Percentiles rank a stretch among this genome's conserved stretches.
These are phyloP conservation scores for Podaxis rugospora DNA, from an alignment of 768 basidiomycete genomes.

Conservation along the genomic window DNA sequence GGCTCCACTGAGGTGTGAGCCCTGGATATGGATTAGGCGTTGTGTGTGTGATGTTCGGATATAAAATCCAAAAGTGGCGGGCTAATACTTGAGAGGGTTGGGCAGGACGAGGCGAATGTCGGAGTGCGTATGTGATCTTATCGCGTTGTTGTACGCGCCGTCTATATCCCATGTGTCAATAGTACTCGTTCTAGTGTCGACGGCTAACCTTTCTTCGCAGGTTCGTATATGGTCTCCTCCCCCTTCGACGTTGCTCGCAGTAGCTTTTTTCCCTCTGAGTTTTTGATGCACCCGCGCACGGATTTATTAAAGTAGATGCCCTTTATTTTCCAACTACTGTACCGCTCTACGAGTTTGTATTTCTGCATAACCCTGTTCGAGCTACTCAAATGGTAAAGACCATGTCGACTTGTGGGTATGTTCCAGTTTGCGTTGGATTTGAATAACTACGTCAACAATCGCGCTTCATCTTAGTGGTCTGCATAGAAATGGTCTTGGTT, in stretches of 20 bases:
- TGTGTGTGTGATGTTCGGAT: neutral
- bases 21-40: neutral
- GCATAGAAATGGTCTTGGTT: no score
- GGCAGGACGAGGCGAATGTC: no score
- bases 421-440: no score
- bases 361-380: no score
- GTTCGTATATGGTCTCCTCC: neutral
- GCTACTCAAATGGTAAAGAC: no score
- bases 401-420: no score
- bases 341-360: no score
- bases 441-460: no score
- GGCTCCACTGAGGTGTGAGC: neutral
- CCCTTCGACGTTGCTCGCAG: constrained; percentile 5
- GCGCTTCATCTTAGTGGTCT: no score
- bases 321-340: neutral
- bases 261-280: constrained; percentile 9
- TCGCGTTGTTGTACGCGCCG: neutral
- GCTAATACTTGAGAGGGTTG: neutral
- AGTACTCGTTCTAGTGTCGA: neutral
- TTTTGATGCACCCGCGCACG: neutral
- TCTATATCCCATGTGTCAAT: neutral
- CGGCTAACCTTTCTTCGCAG: neutral
- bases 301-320: neutral
- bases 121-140: neutral
- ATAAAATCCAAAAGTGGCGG: neutral